Evolutionary conservation across 108 stramenopile species (phyloP), one percentile per base, ranked within the genome.

Genomic region (Craspedostauros australis): DNA sequence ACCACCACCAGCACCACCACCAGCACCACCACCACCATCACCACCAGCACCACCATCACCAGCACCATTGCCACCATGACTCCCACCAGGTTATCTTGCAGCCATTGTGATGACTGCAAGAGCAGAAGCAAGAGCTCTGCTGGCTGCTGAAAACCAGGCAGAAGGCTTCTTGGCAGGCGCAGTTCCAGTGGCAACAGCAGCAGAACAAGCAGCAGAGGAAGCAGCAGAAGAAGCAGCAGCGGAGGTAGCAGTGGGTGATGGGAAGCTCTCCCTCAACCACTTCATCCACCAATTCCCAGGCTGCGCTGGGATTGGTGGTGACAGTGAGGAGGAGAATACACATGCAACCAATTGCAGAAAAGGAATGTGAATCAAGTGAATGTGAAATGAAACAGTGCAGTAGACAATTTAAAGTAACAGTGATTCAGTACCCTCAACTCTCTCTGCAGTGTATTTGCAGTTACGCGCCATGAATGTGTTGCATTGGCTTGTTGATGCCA

Each of bases 41-140:
- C 8, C 44, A 8, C 8, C 44, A 45, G 44, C 44, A 45, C 11
- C 44, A 14, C 22, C 44, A 45, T 12, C 44, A 45, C 22, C 44
- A 45, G n/a, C 22, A 11, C 11, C 44, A 24, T 12, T 14, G 44
- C 12, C 34, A 36, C 9, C 34, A 8, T 36, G 11, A 36, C 9
- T 36, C 11, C 11, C 34, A 36, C 9, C 34, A 12, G 34, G 11
- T 11, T 12, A 8, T 11, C 9, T 12, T 36, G 34, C 34, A 36
- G 12, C 34, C 34, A 11, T 12, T 11, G 12, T 12, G 34, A 12
- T 12, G 12, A 36, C 34, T 9, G 34, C 34, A 36, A 8, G 11
- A 36, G 12, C 34, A 36, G 34, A 8, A 36, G 34, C 34, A 36
- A 36, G 9, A 12, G 34, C 34, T 11, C 9, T 12, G 12, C 11